A percentile compares a stretch with the other conserved stretches of the same genome.
Evolutionary conservation across 352 stramenopile genomes (phyloP).

Genomic region (Pythium volutum): DNA sequence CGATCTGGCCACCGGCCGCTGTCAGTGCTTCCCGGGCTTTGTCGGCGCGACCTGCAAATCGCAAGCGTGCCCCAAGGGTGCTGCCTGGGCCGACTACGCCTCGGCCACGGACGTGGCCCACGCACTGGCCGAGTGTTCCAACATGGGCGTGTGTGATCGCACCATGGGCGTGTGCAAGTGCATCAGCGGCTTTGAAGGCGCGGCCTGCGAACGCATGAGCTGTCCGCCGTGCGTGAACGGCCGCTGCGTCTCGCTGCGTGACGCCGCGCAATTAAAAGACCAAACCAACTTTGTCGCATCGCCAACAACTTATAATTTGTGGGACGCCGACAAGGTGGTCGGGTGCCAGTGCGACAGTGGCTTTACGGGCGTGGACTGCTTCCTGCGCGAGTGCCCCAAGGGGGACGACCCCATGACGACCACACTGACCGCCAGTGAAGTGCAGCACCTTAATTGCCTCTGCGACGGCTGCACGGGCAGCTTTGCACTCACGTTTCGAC

Average conservation of each 20-base stretch:
- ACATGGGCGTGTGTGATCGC: slow-evolving; percentile 83
- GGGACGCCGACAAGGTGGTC: slow-evolving; percentile 78
- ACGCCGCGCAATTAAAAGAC: slow-evolving; percentile 52
- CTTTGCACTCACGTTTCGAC: slow-evolving; percentile 65
- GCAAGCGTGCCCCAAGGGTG: slow-evolving; percentile 42
- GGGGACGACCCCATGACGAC: slow-evolving; percentile 65
- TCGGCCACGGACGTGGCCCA: slow-evolving; percentile 63
- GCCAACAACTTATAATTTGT: slow-evolving; percentile 53
- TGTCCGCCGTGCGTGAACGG: slow-evolving; percentile 63
- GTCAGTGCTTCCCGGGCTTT: slow-evolving; percentile 78
- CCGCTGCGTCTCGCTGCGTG: slow-evolving; percentile 69
- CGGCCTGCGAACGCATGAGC: slow-evolving; percentile 70
- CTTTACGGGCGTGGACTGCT: slow-evolving; percentile 63
- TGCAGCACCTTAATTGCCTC: slow-evolving; percentile 50
- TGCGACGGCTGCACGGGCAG: slow-evolving; percentile 51
- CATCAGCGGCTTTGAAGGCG: slow-evolving; percentile 58
- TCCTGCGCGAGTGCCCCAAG: slow-evolving; percentile 45
- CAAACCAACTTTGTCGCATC: slow-evolving; percentile 61
- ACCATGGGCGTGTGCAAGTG: slow-evolving; percentile 57
- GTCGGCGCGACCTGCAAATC: slow-evolving; percentile 62
- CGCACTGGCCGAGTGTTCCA: slow-evolving; percentile 77
- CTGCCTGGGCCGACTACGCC: slow-evolving; percentile 66
- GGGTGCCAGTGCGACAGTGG: slow-evolving; percentile 75
- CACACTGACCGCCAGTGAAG: slow-evolving; percentile 25
- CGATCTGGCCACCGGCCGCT: slow-evolving; percentile 54